These are phyloP conservation scores for Podospora australis DNA, from an alignment of 495 filamentous ascomycete genomes.

Conservation along the genomic window DNA sequence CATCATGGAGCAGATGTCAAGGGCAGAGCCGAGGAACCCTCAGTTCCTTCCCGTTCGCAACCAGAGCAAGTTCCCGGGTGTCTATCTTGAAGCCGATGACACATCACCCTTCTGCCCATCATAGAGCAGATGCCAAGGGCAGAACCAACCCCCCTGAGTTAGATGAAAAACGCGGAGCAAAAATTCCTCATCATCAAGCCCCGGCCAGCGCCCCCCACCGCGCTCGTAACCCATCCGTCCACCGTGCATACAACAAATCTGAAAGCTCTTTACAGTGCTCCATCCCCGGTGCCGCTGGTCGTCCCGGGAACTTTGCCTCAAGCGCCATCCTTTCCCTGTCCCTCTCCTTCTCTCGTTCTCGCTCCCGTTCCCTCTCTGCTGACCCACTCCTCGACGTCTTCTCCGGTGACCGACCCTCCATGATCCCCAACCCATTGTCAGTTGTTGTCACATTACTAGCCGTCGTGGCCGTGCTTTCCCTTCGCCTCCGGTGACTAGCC, in stretches of 20 bases:
- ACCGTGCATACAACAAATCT: slow-evolving; percentile 83
- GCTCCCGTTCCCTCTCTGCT: slow-evolving; percentile 9
- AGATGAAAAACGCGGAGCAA: too few relatives aligned
- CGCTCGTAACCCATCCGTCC: slow-evolving; percentile 75
- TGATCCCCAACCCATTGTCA: background rate
- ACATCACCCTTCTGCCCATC: too few relatives aligned
- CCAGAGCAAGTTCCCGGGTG: too few relatives aligned
- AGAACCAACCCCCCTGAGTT: too few relatives aligned
- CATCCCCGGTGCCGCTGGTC: slow-evolving; percentile 61
- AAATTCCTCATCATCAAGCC: slow-evolving; percentile 7
- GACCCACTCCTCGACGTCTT: slow-evolving; percentile 15
- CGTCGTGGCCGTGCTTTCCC: slow-evolving; percentile 47
- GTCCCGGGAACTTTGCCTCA: slow-evolving; percentile 43
- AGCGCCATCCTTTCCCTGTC: slow-evolving; percentile 41
- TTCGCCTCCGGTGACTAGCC: slow-evolving; percentile 65
- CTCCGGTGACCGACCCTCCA: background rate
- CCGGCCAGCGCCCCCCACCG: slow-evolving; percentile 53
- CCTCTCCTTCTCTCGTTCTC: slow-evolving; percentile 19
- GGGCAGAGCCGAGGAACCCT: too few relatives aligned
- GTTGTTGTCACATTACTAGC: background rate
- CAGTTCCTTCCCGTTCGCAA: too few relatives aligned
- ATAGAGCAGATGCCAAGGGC: too few relatives aligned
- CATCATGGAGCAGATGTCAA: too few relatives aligned
- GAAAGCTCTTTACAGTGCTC: slow-evolving; percentile 84
- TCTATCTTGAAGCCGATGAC: too few relatives aligned